Base-by-base conservation (phyloP, 805 yeast genomes). In the Saturnispora kantuleensis region DNA sequence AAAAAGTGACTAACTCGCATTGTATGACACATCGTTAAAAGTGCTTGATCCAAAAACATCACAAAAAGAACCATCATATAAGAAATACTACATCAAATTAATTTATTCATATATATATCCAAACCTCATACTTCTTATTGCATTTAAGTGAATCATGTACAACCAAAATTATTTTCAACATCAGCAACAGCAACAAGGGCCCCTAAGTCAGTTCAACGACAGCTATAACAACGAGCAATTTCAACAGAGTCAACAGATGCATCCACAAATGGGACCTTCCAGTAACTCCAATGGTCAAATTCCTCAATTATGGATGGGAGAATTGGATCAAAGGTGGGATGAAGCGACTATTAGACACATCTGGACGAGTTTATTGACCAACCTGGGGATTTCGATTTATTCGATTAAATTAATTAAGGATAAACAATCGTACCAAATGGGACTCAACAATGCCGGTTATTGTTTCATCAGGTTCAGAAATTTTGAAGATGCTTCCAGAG, bases 261-360 rank as follows among this genome's bases (percentile, higher is more conserved):
- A 15, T 35, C 29, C 8, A 18, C 16, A 21, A 4, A 38, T n/a
- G 35, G 36, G n/a, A 21, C 46, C 30, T 26, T 31, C 12, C 10
- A 9, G 16, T 12, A 35, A 38, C 10, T 41, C 44, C 13, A 51
- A 47, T 37, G 52, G 49, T 2, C 60, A 55, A 47, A 52, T 57
- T 18, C 64, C 63, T 34, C 79, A 75, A 51, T 57, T 84, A 41
- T 84, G 89, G 83, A 89, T 88, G 95, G 97, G 96, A 17, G 96
- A 86, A 55, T 65, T 88, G 38, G 96, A 87, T 53, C 84, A 84
- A 9, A 68, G 74, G 59, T 84, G 95, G 88, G 85, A 83, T 48
- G 96, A 88, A 58, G 60, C 66, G 34, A 66, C 74, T 10, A 73
- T 89, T 43, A 70, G 69, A 40, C 74, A 75, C 47, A 73, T 88